Evolutionary conservation across 1,284 basidiomycete species (phyloP).

Genomic region (Naganishia cerealis): DNA sequence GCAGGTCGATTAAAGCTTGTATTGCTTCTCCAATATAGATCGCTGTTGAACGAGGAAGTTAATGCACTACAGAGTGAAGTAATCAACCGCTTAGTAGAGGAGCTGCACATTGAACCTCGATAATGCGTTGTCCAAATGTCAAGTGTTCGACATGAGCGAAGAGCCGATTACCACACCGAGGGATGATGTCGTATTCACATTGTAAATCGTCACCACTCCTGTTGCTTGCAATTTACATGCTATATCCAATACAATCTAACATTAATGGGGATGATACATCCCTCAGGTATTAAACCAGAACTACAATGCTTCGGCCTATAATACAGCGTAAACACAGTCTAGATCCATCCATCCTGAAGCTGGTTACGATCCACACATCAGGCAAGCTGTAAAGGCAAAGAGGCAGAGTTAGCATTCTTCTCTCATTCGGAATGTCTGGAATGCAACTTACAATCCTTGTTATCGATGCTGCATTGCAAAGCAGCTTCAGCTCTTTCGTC

Average conservation of each 20-base stretch:
- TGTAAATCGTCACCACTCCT: too few species aligned
- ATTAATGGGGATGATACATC: not conserved
- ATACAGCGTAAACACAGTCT: not conserved
- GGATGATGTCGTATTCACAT: too few species aligned
- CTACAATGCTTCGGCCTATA: conserved; percentile 6
- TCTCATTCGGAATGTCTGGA: not conserved
- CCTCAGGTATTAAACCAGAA: conserved; percentile 8
- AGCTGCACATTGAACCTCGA: conserved; percentile 57
- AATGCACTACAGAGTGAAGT: conserved; percentile 69
- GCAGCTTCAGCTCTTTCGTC: conserved; percentile 55
- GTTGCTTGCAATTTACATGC: too few species aligned
- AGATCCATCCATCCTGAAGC: not conserved
- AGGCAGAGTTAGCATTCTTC: not conserved
- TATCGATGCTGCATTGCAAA: conserved; percentile 55
- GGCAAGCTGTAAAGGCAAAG: conserved; percentile 6
- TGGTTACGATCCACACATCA: conserved; percentile 28
- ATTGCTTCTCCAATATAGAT: conserved; percentile 57
- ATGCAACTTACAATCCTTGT: conserved; percentile 47
- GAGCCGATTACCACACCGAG: too few species aligned
- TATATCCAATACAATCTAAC: not conserved
- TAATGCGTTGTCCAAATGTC: conserved; percentile 34
- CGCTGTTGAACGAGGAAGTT: conserved; percentile 84
- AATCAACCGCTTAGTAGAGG: conserved; percentile 50
- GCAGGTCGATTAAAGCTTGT: not conserved
- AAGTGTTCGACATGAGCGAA: too few species aligned